Conservation (phyloP, 73 alveolate species). For the Uronychia setigera region DNA sequence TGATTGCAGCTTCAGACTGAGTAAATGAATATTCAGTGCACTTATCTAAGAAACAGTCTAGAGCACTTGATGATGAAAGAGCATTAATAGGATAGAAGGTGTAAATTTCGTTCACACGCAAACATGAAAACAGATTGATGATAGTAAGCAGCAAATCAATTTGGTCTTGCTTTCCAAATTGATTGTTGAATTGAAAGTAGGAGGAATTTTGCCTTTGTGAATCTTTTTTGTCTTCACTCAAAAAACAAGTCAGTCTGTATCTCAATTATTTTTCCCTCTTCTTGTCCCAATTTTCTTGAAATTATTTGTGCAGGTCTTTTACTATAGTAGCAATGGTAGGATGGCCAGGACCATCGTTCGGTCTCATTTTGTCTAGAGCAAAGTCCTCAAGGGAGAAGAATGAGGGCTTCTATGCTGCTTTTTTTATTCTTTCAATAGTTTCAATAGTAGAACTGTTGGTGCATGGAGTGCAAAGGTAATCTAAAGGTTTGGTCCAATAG, state of each 20-base stretch:
- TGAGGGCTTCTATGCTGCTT: neutral
- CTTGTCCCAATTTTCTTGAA: slow-evolving; percentile 32
- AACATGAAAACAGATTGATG: neutral
- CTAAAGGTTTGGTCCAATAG: slow-evolving; percentile 8
- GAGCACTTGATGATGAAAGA: neutral
- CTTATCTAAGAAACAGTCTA: neutral
- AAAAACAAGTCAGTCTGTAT: slow-evolving; percentile 22
- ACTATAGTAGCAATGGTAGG: neutral
- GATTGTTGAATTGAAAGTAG: neutral
- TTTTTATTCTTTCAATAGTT: neutral
- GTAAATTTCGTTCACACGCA: neutral
- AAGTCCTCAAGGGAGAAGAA: neutral
- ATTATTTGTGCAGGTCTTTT: slow-evolving; percentile 15
- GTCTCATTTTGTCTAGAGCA: neutral
- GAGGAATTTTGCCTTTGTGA: slow-evolving; percentile 39
- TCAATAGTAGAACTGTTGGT: neutral
- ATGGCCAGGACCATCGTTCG: neutral
- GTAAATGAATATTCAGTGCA: neutral
- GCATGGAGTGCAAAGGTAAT: neutral
- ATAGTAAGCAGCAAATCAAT: neutral
- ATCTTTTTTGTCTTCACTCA: slow-evolving; percentile 44
- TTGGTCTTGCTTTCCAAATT: neutral
- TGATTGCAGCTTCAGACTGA: neutral
- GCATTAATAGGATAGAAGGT: neutral
- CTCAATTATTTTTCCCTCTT: slow-evolving; percentile 35